Evolutionary conservation across 2,329 filamentous ascomycete species (phyloP), one percentile per base, ranked within the genome.

Genomic region (Xylariaceae sp.): DNA sequence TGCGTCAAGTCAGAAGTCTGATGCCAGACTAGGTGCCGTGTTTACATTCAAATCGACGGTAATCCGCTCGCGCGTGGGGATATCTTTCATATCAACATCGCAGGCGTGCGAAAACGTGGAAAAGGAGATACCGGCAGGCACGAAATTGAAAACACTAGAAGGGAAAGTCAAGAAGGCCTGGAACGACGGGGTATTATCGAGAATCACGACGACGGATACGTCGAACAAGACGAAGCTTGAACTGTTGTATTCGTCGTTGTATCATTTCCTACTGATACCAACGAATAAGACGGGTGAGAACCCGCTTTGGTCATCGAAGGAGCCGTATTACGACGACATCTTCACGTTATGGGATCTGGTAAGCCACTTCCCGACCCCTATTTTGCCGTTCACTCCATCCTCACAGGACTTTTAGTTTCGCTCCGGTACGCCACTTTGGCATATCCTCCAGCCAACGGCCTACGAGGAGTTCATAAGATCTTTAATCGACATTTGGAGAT

Each of bases 201-300:
- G 87, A 66, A 76, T 90, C 37, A 82, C 82, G 0, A 86, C 86
- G 0, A 81, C 79, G 0, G 82, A 82, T 53, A 81, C 77, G 5
- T 70, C 68, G 4, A 78, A 87, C 66, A 68, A 71, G 11, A 79
- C 77, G 0, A 85, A 82, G 51, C 74, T 88, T 6, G 75, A 79
- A 53, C 75, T 88, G 34, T 75, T 90, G 2, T 90, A 90, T 73
- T 83, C 83, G 0, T 85, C 84, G 0, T 69, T 90, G 39, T 90
- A 89, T 67, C 86, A 87, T 65, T 87, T 88, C 82, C 82, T 85
- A 60, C 71, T 89, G 9, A 80, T 89, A 41, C 87, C 87, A 0
- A 86, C 85, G 0, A 88, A 90, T 68, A 83, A 85, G 62, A 89
- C 86, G 0, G 86, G 85, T 0, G 88, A 90, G 68, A 90, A 89